A percentile compares a stretch with the other conserved stretches of the same genome.
These are phyloP conservation scores for Chrysanthemum makinoi DNA, from an alignment of 129 eudicot species.

Conservation along the genomic window DNA sequence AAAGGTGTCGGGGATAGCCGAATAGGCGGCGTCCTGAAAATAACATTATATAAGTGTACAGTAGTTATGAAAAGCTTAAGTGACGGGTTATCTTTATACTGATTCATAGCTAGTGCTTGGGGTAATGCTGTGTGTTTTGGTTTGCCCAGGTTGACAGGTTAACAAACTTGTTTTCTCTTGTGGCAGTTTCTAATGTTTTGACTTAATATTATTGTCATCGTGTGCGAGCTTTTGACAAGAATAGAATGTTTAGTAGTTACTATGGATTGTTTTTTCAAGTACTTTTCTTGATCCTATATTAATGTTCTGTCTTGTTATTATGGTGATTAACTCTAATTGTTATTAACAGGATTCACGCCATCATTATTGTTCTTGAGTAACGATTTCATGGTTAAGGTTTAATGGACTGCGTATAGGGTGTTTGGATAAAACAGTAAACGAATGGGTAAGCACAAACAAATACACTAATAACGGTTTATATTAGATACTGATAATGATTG, in stretches of 20 bases:
- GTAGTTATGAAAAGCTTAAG: conserved; percentile 35
- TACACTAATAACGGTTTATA: too few relatives aligned
- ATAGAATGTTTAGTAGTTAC: conserved; percentile 13
- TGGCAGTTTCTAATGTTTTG: conserved; percentile 54
- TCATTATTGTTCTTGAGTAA: too few relatives aligned
- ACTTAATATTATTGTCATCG: conserved; percentile 10
- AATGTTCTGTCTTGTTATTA: conserved; percentile 1
- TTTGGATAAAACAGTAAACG: too few relatives aligned
- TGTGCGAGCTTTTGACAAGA: conserved; percentile 29
- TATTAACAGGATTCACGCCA: too few relatives aligned
- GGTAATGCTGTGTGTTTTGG: conserved; percentile 48
- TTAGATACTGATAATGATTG: too few relatives aligned
- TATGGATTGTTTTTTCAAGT: background rate
- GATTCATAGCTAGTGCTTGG: conserved; percentile 23
- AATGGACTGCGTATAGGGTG: too few relatives aligned
- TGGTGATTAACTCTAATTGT: background rate
- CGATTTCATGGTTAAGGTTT: too few relatives aligned
- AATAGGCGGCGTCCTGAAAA: conserved; percentile 19
- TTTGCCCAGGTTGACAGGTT: conserved; percentile 92
- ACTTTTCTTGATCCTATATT: background rate
- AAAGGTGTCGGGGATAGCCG: conserved; percentile 23
- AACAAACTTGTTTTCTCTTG: conserved; percentile 76
- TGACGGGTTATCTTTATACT: conserved; percentile 27
- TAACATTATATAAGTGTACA: conserved; percentile 54
- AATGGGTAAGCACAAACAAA: too few relatives aligned